Percentiles rank a stretch among this genome's conserved stretches.
These are phyloP conservation scores for Sarcodon sp. DNA, from an alignment of 768 basidiomycete species.

Conservation along the genomic window DNA sequence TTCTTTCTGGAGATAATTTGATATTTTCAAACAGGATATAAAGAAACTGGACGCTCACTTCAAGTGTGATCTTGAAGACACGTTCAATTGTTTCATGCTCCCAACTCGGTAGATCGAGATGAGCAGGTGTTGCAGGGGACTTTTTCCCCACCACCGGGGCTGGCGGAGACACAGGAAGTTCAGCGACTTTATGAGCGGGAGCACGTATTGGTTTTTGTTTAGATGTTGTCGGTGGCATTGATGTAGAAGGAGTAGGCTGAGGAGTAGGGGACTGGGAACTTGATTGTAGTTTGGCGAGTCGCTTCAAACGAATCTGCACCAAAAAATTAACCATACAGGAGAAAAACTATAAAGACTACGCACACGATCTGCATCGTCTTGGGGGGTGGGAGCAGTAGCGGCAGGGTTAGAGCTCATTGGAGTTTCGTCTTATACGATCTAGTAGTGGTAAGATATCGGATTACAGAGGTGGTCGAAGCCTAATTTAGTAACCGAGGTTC, in stretches of 20 bases:
- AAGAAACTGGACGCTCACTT: constrained; percentile 32
- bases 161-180: constrained; percentile 16
- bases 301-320: constrained; percentile 78
- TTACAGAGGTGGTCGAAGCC: neutral
- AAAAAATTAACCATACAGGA: neutral
- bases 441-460: neutral
- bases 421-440: neutral
- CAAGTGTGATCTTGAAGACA: constrained; percentile 70
- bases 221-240: constrained; percentile 16
- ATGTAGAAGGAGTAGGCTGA: constrained; percentile 24
- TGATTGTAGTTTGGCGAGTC: constrained; percentile 73
- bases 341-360: neutral
- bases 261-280: constrained; percentile 25
- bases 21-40: neutral
- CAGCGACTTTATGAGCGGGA: constrained; percentile 11
- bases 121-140: constrained; percentile 17
- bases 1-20: constrained; percentile 28
- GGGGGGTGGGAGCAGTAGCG: constrained; percentile 25
- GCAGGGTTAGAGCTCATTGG: neutral
- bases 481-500: no score
- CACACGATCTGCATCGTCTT: constrained; percentile 77
- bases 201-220: constrained; percentile 15
- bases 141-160: constrained; percentile 35
- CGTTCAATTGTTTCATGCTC: constrained; percentile 54
- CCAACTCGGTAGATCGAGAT: constrained; percentile 54